Evolutionary conservation across 768 basidiomycete species (phyloP), one percentile per base, ranked within the genome.

Genomic region (Pisolithus microcarpus): DNA sequence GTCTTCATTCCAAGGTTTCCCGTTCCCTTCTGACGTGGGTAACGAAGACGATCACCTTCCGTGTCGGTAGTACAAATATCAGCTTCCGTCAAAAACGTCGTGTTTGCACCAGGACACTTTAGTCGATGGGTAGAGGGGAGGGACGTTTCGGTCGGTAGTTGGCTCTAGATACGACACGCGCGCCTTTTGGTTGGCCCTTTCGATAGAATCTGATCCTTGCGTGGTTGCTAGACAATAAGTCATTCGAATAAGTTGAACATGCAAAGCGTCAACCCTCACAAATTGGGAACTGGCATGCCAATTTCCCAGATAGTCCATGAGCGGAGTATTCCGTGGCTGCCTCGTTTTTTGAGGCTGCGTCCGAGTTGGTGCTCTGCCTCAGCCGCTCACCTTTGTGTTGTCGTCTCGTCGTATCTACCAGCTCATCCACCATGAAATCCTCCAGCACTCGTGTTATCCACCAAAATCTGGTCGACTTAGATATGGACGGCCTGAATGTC

Each of bases 61-160:
- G 67, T 90, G 31, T 89, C 86, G 6, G 57, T 85, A 6, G 85
- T 87, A 54, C 65, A 5, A 69, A 64, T 15, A 65, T 78, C 18
- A 89, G 90, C 11, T 92, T 92, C 56, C 69, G 91, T 19, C 5
- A 85, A 82, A 43, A 91, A 91, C 77, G 89, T 91, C 40, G 88
- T 91, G 5, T 26, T 26, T 26, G 65, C 56, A 2, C 56, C 56
- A 23, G 15, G 0, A 11, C 30, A 67, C 65, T 10, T 34, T 52
- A 65, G 65, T 26, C 55, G 57, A n/a, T 66, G 63, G 65, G 28
- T 56, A 19, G 18, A 56, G 10, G 54, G 48, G 15, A 44, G 46
- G 23, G 56, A 54, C 16, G 3, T 57, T 5, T 42, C 9, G 19
- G 40, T 24, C 9, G 2, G 30, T 34, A 4, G 34, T 34, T 34